phyloP scores from a whole-genome alignment of 2,329 filamentous ascomycete genomes.

The Clonostachys byssicola region DNA sequence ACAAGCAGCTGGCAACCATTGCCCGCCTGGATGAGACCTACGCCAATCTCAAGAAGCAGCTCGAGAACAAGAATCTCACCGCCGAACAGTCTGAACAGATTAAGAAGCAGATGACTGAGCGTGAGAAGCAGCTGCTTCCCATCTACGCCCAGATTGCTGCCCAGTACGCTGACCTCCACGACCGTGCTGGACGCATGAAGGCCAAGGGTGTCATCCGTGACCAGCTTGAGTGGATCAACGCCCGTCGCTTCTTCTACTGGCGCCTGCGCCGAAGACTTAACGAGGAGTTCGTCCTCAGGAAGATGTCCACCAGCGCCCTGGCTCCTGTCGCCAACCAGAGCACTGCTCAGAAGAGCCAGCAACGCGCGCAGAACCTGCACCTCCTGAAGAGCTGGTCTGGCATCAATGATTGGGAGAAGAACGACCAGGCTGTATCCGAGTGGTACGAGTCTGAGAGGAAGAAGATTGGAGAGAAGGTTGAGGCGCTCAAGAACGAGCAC shows the following conservation, averaged over 20 bases:
- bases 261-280: slow-evolving; percentile 93
- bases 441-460: slow-evolving; percentile 98
- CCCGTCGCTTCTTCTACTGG: slow-evolving; percentile 99
- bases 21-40: slow-evolving; percentile 85
- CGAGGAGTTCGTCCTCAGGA: slow-evolving; percentile 95
- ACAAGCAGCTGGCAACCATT: slow-evolving; percentile 98
- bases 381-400: slow-evolving; percentile 81
- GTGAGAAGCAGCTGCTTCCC: slow-evolving; percentile 85
- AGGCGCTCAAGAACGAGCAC: slow-evolving; percentile 74
- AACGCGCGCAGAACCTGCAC: slow-evolving; percentile 65
- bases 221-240: slow-evolving; percentile 78
- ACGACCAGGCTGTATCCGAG: slow-evolving; percentile 78
- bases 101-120: slow-evolving; percentile 78
- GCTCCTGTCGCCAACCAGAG: slow-evolving; percentile 17
- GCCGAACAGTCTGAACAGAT: slow-evolving; percentile 73
- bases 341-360: slow-evolving; percentile 38
- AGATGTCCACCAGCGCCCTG: slow-evolving; percentile 56
- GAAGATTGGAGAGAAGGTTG: slow-evolving; percentile 77
- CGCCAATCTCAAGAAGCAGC: slow-evolving; percentile 75
- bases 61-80: slow-evolving; percentile 57
- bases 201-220: slow-evolving; percentile 93
- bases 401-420: slow-evolving; percentile 69
- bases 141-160: slow-evolving; percentile 94
- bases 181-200: slow-evolving; percentile 95
- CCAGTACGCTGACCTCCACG: slow-evolving; percentile 95